Evolutionary conservation across 352 stramenopile species (phyloP).

Genomic region (Globisporangium middletonii): DNA sequence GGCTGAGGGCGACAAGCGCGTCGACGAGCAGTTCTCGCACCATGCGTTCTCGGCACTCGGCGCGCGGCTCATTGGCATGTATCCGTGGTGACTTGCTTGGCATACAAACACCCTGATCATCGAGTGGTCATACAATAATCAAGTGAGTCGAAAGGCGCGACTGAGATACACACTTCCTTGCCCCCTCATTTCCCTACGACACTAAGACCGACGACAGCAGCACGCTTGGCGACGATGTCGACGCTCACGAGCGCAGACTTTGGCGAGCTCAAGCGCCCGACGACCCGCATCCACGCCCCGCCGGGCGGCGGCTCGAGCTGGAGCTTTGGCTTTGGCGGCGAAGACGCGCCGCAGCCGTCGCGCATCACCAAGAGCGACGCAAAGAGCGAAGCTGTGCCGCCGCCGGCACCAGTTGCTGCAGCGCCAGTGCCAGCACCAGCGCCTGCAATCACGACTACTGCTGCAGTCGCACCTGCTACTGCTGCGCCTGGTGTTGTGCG

Average conservation of each 20-base stretch:
- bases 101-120: no score
- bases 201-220: background rate
- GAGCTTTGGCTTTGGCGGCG: slow-evolving; percentile 47
- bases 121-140: no score
- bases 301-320: slow-evolving; percentile 75
- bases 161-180: no score
- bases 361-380: slow-evolving; percentile 16
- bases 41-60: slow-evolving; percentile 66
- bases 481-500: slow-evolving; percentile 19
- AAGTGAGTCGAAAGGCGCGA: no score
- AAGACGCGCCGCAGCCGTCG: slow-evolving; percentile 17
- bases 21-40: slow-evolving; percentile 51
- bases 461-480: slow-evolving; percentile 18
- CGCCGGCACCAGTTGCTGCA: background rate
- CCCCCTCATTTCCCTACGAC: background rate
- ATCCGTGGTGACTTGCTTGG: slow-evolving; percentile 37
- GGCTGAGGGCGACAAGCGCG: slow-evolving; percentile 38
- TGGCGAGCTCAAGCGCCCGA: slow-evolving; percentile 77
- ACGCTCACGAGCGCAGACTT: slow-evolving; percentile 82
- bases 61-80: slow-evolving; percentile 51
- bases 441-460: no score
- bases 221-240: slow-evolving; percentile 38
- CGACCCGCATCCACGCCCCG: slow-evolving; percentile 74
- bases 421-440: slow-evolving; percentile 22
- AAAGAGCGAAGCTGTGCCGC: background rate